A percentile compares a stretch with the other conserved stretches of the same genome.
phyloP scores from a whole-genome alignment of 805 yeast species.

The Kazachstania viticola region DNA sequence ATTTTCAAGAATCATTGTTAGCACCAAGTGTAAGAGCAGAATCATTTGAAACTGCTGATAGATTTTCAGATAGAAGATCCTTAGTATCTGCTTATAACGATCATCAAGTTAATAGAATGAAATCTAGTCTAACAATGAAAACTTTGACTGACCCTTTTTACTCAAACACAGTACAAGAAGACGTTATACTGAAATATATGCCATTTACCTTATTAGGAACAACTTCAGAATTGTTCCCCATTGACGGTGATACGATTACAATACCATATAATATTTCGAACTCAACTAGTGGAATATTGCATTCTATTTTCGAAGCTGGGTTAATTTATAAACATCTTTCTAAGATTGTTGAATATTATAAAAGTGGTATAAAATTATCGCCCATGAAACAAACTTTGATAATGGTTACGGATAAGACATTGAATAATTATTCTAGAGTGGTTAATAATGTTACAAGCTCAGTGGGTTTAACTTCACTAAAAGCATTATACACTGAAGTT shows the following conservation, averaged over 20 bases:
- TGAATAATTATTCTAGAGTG: slow-evolving; percentile 32
- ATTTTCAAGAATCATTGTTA: slow-evolving; percentile 2
- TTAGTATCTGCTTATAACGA: slow-evolving; percentile 19
- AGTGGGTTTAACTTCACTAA: slow-evolving; percentile 20
- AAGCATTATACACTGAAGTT: slow-evolving; percentile 28
- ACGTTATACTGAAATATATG: slow-evolving; percentile 35
- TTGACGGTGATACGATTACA: slow-evolving; percentile 25
- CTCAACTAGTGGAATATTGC: slow-evolving; percentile 45
- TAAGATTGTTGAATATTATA: slow-evolving; percentile 21
- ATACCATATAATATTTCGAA: slow-evolving; percentile 45
- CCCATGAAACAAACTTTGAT: slow-evolving; percentile 54
- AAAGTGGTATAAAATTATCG: slow-evolving; percentile 25
- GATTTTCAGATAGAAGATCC: slow-evolving; percentile 29
- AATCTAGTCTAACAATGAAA: slow-evolving; percentile 10
- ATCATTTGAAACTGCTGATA: slow-evolving; percentile 31
- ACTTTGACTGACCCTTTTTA: slow-evolving; percentile 23
- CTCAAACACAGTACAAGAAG: slow-evolving; percentile 27
- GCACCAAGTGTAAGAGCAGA: slow-evolving; percentile 24
- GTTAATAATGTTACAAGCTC: slow-evolving; percentile 36
- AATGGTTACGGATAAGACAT: slow-evolving; percentile 33
- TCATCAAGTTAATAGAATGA: slow-evolving; percentile 3
- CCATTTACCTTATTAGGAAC: slow-evolving; percentile 50
- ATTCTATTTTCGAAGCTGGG: slow-evolving; percentile 58
- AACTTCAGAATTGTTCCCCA: slow-evolving; percentile 45
- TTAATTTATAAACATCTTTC: slow-evolving; percentile 44